Evolutionary conservation across 2,329 filamentous ascomycete genomes (phyloP).

Genomic region (Aspergillaceae sp.): DNA sequence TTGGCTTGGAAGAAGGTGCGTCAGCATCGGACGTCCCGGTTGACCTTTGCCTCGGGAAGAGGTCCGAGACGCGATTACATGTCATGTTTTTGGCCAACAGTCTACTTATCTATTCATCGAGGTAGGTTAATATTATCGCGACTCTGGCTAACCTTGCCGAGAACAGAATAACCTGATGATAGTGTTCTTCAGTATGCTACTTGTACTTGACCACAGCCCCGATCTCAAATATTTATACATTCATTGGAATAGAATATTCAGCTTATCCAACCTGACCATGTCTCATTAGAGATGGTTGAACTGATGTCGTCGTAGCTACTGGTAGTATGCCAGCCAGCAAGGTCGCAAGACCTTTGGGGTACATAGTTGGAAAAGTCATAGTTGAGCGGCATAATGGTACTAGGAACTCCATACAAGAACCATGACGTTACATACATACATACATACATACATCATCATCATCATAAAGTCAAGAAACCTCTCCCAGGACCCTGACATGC

Average conservation of each 20-base stretch:
- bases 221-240: too few species aligned
- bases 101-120: background rate
- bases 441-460: background rate
- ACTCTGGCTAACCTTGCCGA: background rate
- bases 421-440: background rate
- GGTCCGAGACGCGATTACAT: background rate
- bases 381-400: too few species aligned
- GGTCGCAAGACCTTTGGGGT: background rate
- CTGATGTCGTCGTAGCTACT: background rate
- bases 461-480: conserved; percentile 16
- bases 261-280: background rate
- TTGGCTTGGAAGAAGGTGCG: background rate
- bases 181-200: too few species aligned
- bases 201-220: too few species aligned
- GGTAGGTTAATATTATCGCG: background rate
- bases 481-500: conserved; percentile 54
- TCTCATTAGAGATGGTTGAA: background rate
- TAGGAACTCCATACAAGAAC: too few species aligned
- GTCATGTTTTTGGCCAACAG: background rate
- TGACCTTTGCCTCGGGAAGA: background rate
- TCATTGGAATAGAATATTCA: too few species aligned
- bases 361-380: background rate
- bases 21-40: background rate
- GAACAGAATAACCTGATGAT: background rate
- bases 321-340: background rate